These are phyloP conservation scores for Chaetomidium leptoderma DNA, from an alignment of 495 filamentous ascomycete species.

Conservation along the genomic window DNA sequence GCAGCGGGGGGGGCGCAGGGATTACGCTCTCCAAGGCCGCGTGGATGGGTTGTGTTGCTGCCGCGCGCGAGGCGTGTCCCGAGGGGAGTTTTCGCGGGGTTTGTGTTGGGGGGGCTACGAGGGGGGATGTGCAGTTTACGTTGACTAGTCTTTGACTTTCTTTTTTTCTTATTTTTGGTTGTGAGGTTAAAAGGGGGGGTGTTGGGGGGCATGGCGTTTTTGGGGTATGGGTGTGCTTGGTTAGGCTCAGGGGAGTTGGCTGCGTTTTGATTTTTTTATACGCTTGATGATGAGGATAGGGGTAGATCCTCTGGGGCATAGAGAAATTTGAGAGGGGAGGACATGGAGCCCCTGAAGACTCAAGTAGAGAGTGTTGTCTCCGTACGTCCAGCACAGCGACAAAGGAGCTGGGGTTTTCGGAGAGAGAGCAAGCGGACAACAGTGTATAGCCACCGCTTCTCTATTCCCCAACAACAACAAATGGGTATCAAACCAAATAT, in stretches of 20 bases:
- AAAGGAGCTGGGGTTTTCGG: too few relatives aligned
- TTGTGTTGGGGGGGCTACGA: conserved; percentile 48
- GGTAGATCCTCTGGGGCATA: background rate
- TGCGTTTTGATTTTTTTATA: too few relatives aligned
- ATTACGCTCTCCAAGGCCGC: conserved; percentile 49
- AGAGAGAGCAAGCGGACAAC: background rate
- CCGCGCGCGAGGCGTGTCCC: conserved; percentile 46
- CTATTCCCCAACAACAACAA: conserved; percentile 1
- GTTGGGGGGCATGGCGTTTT: background rate
- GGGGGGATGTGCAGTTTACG: conserved; percentile 46
- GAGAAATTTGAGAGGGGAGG: background rate
- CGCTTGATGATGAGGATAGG: background rate
- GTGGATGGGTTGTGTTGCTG: conserved; percentile 51
- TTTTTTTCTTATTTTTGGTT: background rate
- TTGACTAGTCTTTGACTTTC: conserved; percentile 29
- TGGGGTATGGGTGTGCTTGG: background rate
- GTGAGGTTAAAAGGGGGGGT: background rate
- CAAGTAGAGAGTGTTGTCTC: background rate
- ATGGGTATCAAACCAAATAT: conserved; percentile 21
- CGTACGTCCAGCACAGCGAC: too few relatives aligned
- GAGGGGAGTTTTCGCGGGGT: conserved; percentile 41
- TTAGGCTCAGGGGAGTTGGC: background rate
- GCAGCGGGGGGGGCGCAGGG: conserved; percentile 39
- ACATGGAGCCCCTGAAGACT: background rate
- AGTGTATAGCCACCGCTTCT: background rate